phyloP scores from a whole-genome alignment of 1,284 basidiomycete genomes.

The Puccinia coronata region DNA sequence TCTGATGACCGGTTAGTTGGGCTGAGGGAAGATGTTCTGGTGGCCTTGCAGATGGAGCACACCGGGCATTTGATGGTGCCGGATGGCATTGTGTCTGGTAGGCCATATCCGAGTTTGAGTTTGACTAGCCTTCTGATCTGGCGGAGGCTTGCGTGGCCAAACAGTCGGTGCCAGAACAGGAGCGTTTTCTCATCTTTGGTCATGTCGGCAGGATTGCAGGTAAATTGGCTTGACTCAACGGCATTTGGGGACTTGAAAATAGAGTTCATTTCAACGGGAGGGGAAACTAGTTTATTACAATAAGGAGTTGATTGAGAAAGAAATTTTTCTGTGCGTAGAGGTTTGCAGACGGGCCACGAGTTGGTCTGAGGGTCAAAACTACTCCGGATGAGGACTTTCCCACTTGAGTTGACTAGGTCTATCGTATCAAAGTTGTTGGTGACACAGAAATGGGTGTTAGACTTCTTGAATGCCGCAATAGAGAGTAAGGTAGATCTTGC shows the following conservation, averaged over 20 bases:
- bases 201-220: neutral
- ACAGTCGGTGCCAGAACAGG: no score
- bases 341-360: neutral
- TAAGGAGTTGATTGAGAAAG: neutral
- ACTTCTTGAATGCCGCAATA: neutral
- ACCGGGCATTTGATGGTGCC: neutral
- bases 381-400: neutral
- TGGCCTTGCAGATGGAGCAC: neutral
- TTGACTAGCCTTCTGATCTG: neutral
- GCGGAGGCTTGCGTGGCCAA: conserved; percentile 5
- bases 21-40: neutral
- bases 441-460: neutral
- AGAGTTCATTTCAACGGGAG: neutral
- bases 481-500: neutral
- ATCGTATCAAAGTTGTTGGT: neutral
- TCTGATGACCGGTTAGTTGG: neutral
- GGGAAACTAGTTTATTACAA: neutral
- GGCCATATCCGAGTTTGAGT: neutral
- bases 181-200: neutral
- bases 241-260: neutral
- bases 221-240: no score
- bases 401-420: neutral
- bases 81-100: neutral
- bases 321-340: neutral
- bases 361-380: neutral